These are phyloP conservation scores for Apiotrichum domesticum DNA, from an alignment of 1,284 basidiomycete species.

Conservation along the genomic window DNA sequence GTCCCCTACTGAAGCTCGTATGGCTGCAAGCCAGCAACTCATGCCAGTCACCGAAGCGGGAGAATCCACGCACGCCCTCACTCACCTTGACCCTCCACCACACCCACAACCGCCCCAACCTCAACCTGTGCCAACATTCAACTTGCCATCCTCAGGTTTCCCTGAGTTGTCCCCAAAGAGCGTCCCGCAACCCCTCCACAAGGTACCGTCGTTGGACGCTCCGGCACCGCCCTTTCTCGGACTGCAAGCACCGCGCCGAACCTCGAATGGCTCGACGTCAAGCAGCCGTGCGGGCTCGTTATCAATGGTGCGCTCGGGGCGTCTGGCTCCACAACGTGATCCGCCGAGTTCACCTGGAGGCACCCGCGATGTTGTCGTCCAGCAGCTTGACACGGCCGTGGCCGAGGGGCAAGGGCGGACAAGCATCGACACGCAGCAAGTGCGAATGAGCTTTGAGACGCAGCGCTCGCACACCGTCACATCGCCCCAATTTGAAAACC, in stretches of 20 bases:
- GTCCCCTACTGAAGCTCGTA: background rate
- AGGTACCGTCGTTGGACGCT: background rate
- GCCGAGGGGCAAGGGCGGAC: background rate
- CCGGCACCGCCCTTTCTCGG: constrained; percentile 9
- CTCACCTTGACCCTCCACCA: background rate
- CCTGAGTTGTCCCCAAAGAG: too few species aligned
- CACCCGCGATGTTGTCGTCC: background rate
- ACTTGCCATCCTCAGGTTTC: too few species aligned
- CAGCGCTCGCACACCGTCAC: background rate
- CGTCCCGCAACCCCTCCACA: background rate
- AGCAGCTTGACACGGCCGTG: background rate
- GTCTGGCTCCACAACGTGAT: constrained; percentile 22
- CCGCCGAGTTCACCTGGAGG: background rate
- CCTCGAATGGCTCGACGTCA: constrained; percentile 25
- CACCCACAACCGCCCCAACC: background rate
- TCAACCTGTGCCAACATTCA: background rate
- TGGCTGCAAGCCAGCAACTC: background rate
- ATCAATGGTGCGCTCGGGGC: constrained; percentile 32
- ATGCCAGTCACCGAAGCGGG: constrained; percentile 12
- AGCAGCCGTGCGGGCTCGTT: constrained; percentile 34
- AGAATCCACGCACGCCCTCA: constrained; percentile 8
- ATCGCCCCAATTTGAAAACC: background rate
- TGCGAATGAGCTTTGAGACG: background rate
- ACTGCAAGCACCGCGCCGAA: constrained; percentile 9
- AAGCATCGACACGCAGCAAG: background rate